Percentiles rank a stretch among this genome's conserved stretches.
phyloP scores from a whole-genome alignment of 176 grass and related monocot species.

The Triticum urartu region DNA sequence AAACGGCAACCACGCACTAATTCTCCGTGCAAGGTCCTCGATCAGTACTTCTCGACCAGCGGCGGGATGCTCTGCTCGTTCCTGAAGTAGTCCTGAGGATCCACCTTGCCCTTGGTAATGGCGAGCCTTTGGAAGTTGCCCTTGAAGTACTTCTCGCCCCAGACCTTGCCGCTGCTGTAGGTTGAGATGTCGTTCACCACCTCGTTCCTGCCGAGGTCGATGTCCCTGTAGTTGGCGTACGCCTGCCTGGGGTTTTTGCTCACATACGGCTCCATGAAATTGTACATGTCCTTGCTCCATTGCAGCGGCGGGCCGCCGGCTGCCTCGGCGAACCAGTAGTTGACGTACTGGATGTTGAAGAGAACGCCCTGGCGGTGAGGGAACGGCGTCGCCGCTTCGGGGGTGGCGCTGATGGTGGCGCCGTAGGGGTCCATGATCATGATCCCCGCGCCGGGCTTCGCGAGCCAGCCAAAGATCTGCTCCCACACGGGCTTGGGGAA shows the following conservation, averaged over 20 bases:
- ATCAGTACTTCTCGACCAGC: not conserved
- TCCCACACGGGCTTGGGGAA: conserved; percentile 22
- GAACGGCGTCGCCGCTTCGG: conserved; percentile 14
- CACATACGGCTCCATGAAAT: conserved; percentile 33
- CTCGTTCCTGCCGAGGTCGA: conserved; percentile 38
- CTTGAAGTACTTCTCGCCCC: conserved; percentile 44
- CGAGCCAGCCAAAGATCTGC: conserved; percentile 6
- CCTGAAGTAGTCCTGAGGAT: conserved; percentile 56
- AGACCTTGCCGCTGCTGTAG: conserved; percentile 29
- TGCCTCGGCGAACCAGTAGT: conserved; percentile 3
- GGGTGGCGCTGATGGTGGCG: conserved; percentile 8
- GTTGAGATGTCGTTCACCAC: conserved; percentile 1
- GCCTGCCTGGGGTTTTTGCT: conserved; percentile 36
- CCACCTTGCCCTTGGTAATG: conserved; percentile 23
- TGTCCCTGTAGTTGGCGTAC: conserved; percentile 49
- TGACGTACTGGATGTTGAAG: conserved; percentile 44
- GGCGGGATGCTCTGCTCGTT: conserved; percentile 71
- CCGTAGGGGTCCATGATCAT: conserved; percentile 46
- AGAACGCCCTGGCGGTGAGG: conserved; percentile 36
- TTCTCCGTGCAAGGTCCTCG: not conserved
- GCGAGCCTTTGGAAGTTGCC: conserved; percentile 41
- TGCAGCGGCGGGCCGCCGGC: not conserved
- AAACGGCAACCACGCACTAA: not conserved
- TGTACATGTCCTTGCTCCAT: conserved; percentile 35
- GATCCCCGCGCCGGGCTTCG: conserved; percentile 20